Base-by-base conservation (phyloP, 306 rosid species). In the Gynostemma pentaphyllum region DNA sequence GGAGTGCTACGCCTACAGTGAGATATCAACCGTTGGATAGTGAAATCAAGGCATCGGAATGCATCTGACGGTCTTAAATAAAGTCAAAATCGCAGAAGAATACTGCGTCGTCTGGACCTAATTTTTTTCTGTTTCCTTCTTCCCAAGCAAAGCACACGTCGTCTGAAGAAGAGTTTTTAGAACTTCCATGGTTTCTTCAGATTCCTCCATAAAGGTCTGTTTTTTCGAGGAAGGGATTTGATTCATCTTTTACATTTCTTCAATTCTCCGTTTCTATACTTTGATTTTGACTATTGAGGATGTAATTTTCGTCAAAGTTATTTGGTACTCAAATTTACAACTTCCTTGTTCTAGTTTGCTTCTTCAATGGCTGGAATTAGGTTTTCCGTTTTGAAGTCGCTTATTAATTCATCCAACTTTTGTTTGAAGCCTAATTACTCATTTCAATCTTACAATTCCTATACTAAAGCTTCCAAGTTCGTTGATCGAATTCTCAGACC, bases 291-390 rank as follows among this genome's bases (percentile, higher is more conserved):
- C 30, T 59, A 4, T n/a, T 11, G 15, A 34, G 64, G 29, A 59
- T 57, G 18, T 57, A 36, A 18, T 12, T 18, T 26, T 36, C 34
- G 40, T 3, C 19, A 15, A 28, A 2, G 9, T 3, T 52, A 18
- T 56, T 56, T 56, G 15, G 16, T 16, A 4, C 45, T 56, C 9
- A 56, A n/a, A 30, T 36, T 11, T 30, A 36, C 22, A 59, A 59
- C 21, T 57, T 27, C 12, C 39, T n/a, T 11, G 47, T 59, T 59
- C 16, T n/a, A 5, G 29, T 21, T 30, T 37, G 32, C 32, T 59
- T 39, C 48, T 69, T n/a, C 42, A 29, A 85, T 90, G 97, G 84
- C 83, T 16, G 61, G 75, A 61, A 34, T 34, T 27, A 83, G 82
- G 79, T 47, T 60, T 74, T 79, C 70, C 52, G 7, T 46, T 45